Evolutionary conservation across 352 stramenopile species (phyloP).

Genomic region (Pythium aristosporum): DNA sequence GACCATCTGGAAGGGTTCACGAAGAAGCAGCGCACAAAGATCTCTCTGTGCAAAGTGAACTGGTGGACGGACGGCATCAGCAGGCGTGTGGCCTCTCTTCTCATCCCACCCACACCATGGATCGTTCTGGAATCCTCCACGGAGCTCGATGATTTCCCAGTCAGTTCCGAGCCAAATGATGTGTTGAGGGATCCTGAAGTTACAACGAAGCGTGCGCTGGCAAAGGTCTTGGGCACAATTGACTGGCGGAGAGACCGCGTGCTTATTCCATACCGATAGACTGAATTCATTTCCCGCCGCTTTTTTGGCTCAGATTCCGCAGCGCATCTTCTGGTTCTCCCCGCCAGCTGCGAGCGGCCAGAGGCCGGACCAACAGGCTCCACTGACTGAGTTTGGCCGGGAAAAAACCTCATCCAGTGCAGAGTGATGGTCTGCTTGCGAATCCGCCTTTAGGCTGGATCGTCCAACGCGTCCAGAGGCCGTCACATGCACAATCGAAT

Average conservation of each 20-base stretch:
- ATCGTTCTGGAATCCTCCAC: constrained; percentile 3
- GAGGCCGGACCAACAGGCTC: constrained; percentile 7
- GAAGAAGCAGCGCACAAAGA: background rate
- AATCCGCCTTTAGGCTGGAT: constrained; percentile 6
- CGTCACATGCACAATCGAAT: constrained; percentile 11
- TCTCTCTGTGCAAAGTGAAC: background rate
- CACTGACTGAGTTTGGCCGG: constrained; percentile 10
- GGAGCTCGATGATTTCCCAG: too few relatives aligned
- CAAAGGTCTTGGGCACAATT: background rate
- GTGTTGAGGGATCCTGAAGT: background rate
- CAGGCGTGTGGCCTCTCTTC: constrained; percentile 9
- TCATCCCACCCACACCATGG: background rate
- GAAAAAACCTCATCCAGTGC: constrained; percentile 19
- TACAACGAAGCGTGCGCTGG: background rate
- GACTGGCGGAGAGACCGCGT: constrained; percentile 1
- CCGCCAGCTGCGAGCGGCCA: constrained; percentile 11
- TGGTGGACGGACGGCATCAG: constrained; percentile 15
- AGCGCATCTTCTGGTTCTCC: constrained; percentile 9
- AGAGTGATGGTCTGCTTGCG: constrained; percentile 22
- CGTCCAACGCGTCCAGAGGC: constrained; percentile 4
- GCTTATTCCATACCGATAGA: background rate
- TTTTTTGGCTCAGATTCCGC: constrained; percentile 22
- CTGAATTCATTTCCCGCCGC: constrained; percentile 20
- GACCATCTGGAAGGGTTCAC: background rate
- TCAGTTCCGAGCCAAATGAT: too few relatives aligned